A percentile compares a stretch with the other conserved stretches of the same genome.
These are phyloP conservation scores for Cyberlindnera xylosilytica DNA, from an alignment of 805 yeast genomes.

Conservation along the genomic window DNA sequence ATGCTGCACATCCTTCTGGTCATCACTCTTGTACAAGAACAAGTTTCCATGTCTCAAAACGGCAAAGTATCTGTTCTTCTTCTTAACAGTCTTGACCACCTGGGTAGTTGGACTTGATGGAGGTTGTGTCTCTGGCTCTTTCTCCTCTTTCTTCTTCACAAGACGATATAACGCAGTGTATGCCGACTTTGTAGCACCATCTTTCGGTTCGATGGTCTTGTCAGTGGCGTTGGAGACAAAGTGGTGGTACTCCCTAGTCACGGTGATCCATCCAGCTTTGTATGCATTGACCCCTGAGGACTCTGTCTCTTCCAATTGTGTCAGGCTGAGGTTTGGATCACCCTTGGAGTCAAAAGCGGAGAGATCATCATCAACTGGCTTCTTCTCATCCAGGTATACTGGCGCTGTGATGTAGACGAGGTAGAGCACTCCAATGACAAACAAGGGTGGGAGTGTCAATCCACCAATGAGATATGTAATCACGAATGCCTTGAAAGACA, in stretches of 20 bases:
- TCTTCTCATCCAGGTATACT: conserved; percentile 25
- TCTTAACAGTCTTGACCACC: conserved; percentile 34
- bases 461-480: conserved; percentile 73
- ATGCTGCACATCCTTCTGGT: conserved; percentile 62
- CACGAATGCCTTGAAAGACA: conserved; percentile 26
- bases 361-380: conserved; percentile 24
- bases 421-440: conserved; percentile 38
- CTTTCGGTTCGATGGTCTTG: conserved; percentile 30
- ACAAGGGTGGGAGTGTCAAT: conserved; percentile 68
- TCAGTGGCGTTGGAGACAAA: conserved; percentile 36
- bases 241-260: conserved; percentile 73
- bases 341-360: conserved; percentile 24
- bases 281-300: conserved; percentile 62
- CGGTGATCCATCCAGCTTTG: conserved; percentile 76
- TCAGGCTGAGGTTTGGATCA: conserved; percentile 48
- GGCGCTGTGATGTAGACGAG: conserved; percentile 36
- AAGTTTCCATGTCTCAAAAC: conserved; percentile 84
- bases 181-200: conserved; percentile 42
- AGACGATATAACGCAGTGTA: conserved; percentile 59
- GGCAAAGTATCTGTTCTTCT: conserved; percentile 63
- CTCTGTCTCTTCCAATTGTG: conserved; percentile 58
- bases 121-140: conserved; percentile 6
- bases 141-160: conserved; percentile 33
- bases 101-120: conserved; percentile 11
- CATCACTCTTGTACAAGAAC: conserved; percentile 75